These are phyloP conservation scores for Centaurea solstitialis DNA, from an alignment of 129 eudicot species.

Conservation along the genomic window DNA sequence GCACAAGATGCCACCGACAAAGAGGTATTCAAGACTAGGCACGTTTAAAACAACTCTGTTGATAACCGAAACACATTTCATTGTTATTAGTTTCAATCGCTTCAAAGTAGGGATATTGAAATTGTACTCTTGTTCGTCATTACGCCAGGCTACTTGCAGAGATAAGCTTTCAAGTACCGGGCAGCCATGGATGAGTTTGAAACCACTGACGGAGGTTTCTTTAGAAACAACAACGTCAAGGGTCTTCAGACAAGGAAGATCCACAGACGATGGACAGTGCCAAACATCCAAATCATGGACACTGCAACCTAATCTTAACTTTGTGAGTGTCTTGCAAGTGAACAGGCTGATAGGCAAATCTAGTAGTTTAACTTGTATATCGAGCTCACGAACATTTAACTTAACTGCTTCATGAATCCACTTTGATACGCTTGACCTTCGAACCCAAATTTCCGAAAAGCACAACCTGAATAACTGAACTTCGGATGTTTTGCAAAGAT, in stretches of 20 bases:
- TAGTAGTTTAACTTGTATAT: neutral
- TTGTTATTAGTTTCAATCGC: neutral
- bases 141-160: neutral
- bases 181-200: neutral
- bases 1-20: neutral
- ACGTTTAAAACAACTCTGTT: neutral
- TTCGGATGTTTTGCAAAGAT: neutral
- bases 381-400: slow-evolving; percentile 15
- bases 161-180: slow-evolving; percentile 23
- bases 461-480: neutral
- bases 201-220: neutral
- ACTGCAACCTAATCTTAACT: neutral
- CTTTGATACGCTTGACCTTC: neutral
- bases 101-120: slow-evolving; percentile 17
- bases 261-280: neutral
- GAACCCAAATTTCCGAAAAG: neutral
- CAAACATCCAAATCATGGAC: too few species aligned
- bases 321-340: slow-evolving; percentile 19
- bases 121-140: neutral
- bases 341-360: slow-evolving; percentile 1
- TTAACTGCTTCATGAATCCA: slow-evolving; percentile 18
- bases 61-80: neutral
- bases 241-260: slow-evolving; percentile 17
- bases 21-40: slow-evolving; percentile 27
- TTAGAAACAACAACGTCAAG: neutral